Conservation (phyloP, 2,329 filamentous ascomycete species). For the Colletotrichum musicola region DNA sequence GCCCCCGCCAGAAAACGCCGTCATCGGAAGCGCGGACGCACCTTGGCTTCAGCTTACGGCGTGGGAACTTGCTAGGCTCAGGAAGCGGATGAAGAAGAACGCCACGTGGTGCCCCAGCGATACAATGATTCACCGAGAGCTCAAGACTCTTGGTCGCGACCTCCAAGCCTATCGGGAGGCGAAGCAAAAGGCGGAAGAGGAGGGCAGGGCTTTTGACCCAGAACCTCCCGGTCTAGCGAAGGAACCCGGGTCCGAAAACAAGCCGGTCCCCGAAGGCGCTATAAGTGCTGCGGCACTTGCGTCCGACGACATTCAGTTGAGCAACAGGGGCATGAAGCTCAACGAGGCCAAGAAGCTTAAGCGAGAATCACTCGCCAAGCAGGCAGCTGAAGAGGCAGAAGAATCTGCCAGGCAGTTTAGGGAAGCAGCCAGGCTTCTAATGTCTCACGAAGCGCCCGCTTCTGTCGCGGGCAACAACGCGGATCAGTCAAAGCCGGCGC, state of each 20-base stretch:
- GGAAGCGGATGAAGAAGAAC: conserved; percentile 94
- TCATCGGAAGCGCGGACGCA: conserved; percentile 69
- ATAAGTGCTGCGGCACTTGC: conserved; percentile 69
- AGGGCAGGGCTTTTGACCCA: conserved; percentile 71
- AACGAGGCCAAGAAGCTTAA: conserved; percentile 84
- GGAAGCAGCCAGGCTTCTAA: conserved; percentile 60
- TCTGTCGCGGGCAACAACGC: conserved; percentile 41
- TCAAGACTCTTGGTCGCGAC: conserved; percentile 77
- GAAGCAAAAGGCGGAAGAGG: conserved; percentile 73
- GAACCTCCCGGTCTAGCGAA: conserved; percentile 56
- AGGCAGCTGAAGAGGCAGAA: conserved; percentile 73
- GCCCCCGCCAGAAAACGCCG: conserved; percentile 71
- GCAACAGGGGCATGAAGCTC: conserved; percentile 81
- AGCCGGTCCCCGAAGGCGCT: conserved; percentile 69
- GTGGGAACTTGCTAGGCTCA: conserved; percentile 75
- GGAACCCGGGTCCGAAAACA: conserved; percentile 63
- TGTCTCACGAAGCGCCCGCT: conserved; percentile 49
- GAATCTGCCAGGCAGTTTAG: conserved; percentile 67
- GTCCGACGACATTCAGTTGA: conserved; percentile 72
- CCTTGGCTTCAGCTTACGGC: conserved; percentile 76
- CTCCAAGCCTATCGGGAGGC: conserved; percentile 72
- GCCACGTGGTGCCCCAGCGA: conserved; percentile 86
- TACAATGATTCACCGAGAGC: conserved; percentile 86
- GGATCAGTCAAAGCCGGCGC: conserved; percentile 48
- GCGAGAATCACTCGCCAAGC: conserved; percentile 72